A percentile compares a stretch with the other conserved stretches of the same genome.
These are phyloP conservation scores for Trametes cingulata DNA, from an alignment of 768 basidiomycete species.

Conservation along the genomic window DNA sequence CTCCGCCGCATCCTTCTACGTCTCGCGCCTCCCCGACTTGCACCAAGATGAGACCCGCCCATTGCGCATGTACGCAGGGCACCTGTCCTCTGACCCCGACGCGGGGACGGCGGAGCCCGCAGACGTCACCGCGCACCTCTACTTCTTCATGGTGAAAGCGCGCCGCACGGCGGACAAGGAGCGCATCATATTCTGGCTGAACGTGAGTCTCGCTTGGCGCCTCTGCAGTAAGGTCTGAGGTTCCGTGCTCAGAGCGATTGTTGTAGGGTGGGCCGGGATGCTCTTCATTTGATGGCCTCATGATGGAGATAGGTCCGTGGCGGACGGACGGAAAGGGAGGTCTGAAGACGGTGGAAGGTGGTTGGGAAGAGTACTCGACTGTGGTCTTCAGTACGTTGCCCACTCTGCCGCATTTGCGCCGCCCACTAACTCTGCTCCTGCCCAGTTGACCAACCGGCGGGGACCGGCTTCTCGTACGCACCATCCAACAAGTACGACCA, in stretches of 20 bases:
- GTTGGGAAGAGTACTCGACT: constrained; percentile 97
- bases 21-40: constrained; percentile 72
- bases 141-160: constrained; percentile 89
- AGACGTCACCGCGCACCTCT: constrained; percentile 77
- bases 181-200: constrained; percentile 95
- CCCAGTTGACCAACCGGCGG: constrained; percentile 95
- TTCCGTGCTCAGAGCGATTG: neutral
- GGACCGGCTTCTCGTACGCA: constrained; percentile 91
- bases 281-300: constrained; percentile 93
- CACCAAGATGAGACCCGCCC: constrained; percentile 70
- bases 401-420: neutral
- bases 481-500: constrained; percentile 85
- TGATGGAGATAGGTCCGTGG: constrained; percentile 99
- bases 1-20: constrained; percentile 83
- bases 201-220: constrained; percentile 55
- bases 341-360: constrained; percentile 75
- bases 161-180: constrained; percentile 87
- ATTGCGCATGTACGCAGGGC: constrained; percentile 82
- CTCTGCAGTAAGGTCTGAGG: neutral
- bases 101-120: constrained; percentile 48
- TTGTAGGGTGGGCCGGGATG: constrained; percentile 92
- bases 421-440: neutral
- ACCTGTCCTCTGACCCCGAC: constrained; percentile 78
- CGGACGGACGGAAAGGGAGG: constrained; percentile 71
- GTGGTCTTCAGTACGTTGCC: constrained; percentile 82